Base-by-base conservation (phyloP, 2,329 filamentous ascomycete genomes). In the Fusarium pseudograminearum region DNA sequence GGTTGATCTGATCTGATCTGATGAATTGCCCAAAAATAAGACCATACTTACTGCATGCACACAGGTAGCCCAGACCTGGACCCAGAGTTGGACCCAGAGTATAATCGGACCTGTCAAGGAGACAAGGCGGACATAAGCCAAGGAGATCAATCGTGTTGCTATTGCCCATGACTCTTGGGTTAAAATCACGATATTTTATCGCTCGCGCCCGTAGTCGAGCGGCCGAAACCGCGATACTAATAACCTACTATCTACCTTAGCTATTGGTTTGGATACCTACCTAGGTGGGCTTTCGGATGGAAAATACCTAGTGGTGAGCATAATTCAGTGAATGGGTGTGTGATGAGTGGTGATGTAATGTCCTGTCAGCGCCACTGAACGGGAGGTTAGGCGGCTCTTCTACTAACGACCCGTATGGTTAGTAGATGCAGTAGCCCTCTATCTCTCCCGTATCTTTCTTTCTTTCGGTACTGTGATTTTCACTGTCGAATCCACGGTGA, bases 301-400 rank as follows among this genome's bases (percentile, higher is more conserved):
- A 20, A 38, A 51, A 38, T 38, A n/a, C n/a, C n/a, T n/a, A 28
- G 24, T 52, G 48, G 48, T 52, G 48, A 52, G 33, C 34, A 30
- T 52, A 40, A 22, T 26, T 20, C 48, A 44, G 61, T 57, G 36
- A 57, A 57, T 44, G n/a, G 38, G 28, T 42, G 28, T 42, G 60
- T 62, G 45, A 73, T 71, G 67, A 65, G 69, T 71, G 67, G 67
- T 74, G 72, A 74, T 74, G 72, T 74, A 74, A 74, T 74, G 57
- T 52, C 56, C 51, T 38, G 44, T 28, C 51, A 46, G 26, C 41
- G 71, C 67, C 64, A 69, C 33, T 51, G 24, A n/a, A 18, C 59
- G 59, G 67, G 61, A 71, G 41, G 18, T 15, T 26, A 52, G 57
- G 67, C 65, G 65, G 68, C 68, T 73, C 70, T 63, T 65, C 22